These are phyloP conservation scores for Pseudohyphozyma bogoriensis DNA, from an alignment of 768 basidiomycete genomes.

Conservation along the genomic window DNA sequence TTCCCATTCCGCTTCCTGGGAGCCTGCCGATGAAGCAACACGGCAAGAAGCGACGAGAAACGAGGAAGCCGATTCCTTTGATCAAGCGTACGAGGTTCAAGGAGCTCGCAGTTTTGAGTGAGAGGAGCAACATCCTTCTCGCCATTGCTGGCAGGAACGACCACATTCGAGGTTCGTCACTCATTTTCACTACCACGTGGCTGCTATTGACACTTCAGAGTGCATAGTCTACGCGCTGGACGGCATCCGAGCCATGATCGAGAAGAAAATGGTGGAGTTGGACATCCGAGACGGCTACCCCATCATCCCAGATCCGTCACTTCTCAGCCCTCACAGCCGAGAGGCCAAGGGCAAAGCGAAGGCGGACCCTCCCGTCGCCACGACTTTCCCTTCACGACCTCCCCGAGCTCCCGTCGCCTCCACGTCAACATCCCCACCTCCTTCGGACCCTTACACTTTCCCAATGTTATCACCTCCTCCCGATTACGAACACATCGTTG, in stretches of 20 bases:
- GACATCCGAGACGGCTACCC: slow-evolving; percentile 19
- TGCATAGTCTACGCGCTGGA: slow-evolving; percentile 30
- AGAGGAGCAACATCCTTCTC: slow-evolving; percentile 31
- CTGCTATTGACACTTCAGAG: not conserved
- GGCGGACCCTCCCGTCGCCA: not conserved
- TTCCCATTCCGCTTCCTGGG: slow-evolving; percentile 28
- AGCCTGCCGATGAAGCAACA: slow-evolving; percentile 12
- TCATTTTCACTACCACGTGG: not conserved
- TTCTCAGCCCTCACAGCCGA: not conserved
- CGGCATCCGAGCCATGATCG: slow-evolving; percentile 31
- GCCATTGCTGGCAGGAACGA: slow-evolving; percentile 33
- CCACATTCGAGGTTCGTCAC: slow-evolving; percentile 23
- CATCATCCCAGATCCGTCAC: not conserved
- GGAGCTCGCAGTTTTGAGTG: slow-evolving; percentile 25
- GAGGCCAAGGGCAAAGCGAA: slow-evolving; percentile 5
- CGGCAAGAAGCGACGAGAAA: slow-evolving; percentile 19
- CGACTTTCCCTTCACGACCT: slow-evolving; percentile 1
- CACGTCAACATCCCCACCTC: not conserved
- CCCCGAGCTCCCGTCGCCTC: too few relatives aligned
- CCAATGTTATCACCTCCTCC: not conserved
- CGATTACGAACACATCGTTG: not conserved
- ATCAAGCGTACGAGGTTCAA: slow-evolving; percentile 31
- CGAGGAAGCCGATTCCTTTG: slow-evolving; percentile 29
- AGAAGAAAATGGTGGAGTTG: slow-evolving; percentile 28
- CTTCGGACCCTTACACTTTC: not conserved